Percentiles rank a stretch among this genome's conserved stretches.
Conservation (phyloP, 768 basidiomycete genomes). For the Ephemerocybe angulata region DNA sequence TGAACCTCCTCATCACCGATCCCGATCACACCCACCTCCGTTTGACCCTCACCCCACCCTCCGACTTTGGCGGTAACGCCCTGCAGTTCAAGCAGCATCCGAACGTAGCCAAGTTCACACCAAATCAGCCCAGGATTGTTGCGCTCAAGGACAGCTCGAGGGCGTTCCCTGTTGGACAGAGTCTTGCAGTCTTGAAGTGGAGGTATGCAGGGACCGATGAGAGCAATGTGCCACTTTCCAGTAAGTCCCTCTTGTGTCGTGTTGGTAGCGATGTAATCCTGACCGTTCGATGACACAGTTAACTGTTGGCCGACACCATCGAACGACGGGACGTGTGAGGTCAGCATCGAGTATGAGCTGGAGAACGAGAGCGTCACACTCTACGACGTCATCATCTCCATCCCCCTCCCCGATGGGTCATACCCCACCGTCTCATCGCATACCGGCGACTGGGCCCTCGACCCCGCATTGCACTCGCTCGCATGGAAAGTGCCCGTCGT, state of each 20-base stretch:
- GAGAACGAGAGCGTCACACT: constrained; percentile 79
- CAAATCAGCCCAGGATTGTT: constrained; percentile 59
- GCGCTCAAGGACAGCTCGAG: constrained; percentile 80
- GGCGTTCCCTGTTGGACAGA: constrained; percentile 84
- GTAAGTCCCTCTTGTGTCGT: constrained; percentile 43
- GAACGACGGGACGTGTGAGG: constrained; percentile 88
- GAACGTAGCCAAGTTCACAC: constrained; percentile 82
- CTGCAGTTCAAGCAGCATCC: constrained; percentile 98
- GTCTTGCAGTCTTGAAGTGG: constrained; percentile 90
- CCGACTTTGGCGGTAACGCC: constrained; percentile 58
- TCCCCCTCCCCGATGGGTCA: constrained; percentile 85
- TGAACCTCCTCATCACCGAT: constrained; percentile 86
- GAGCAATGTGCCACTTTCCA: constrained; percentile 83
- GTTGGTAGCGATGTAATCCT: background rate
- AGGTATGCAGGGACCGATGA: constrained; percentile 88
- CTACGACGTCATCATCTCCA: constrained; percentile 83
- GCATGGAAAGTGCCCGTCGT: constrained; percentile 81
- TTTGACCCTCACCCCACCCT: constrained; percentile 56
- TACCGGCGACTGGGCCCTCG: constrained; percentile 77
- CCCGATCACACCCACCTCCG: constrained; percentile 67
- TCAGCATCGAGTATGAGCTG: constrained; percentile 96
- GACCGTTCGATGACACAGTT: constrained; percentile 46
- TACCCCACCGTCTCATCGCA: constrained; percentile 82
- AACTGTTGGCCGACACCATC: constrained; percentile 96
- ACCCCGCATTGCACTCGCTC: constrained; percentile 73